Evolutionary conservation across 495 filamentous ascomycete species (phyloP).

Genomic region (Neurospora pannonica): DNA sequence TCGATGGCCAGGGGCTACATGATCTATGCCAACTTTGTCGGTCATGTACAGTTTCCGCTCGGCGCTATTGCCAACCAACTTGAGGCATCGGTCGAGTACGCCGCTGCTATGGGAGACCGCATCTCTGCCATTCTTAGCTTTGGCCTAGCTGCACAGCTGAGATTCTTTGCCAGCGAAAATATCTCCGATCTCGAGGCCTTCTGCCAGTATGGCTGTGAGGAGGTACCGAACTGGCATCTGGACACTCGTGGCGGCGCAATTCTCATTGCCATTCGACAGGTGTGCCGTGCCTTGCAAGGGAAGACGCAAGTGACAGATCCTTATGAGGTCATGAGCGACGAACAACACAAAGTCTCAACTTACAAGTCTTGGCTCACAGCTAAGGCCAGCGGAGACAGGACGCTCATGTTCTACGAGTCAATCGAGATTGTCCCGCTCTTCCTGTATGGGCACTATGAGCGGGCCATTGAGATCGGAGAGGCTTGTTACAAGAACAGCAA

Average conservation of each 20-base stretch:
- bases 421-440: constrained; percentile 64
- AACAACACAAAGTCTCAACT: constrained; percentile 50
- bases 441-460: constrained; percentile 63
- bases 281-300: constrained; percentile 70
- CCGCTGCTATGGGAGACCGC: constrained; percentile 61
- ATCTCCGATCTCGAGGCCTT: constrained; percentile 65
- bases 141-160: constrained; percentile 59
- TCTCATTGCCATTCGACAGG: constrained; percentile 62
- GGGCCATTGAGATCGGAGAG: constrained; percentile 58
- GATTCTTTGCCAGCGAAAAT: constrained; percentile 66
- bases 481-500: constrained; percentile 48
- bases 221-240: constrained; percentile 61
- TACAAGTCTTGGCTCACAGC: constrained; percentile 53
- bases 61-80: constrained; percentile 49
- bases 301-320: constrained; percentile 57
- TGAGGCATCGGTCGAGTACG: constrained; percentile 61
- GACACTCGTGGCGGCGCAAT: constrained; percentile 74
- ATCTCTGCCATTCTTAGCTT: constrained; percentile 66
- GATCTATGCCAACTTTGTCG: constrained; percentile 62
- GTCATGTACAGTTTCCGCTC: constrained; percentile 59
- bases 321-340: constrained; percentile 58
- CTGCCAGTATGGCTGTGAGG: constrained; percentile 63
- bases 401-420: constrained; percentile 62
- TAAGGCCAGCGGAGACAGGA: constrained; percentile 37
- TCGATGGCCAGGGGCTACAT: constrained; percentile 63